Percentiles rank a stretch among this genome's conserved stretches.
Conservation (phyloP, 1,284 basidiomycete genomes). For the Malassezia sp. region DNA sequence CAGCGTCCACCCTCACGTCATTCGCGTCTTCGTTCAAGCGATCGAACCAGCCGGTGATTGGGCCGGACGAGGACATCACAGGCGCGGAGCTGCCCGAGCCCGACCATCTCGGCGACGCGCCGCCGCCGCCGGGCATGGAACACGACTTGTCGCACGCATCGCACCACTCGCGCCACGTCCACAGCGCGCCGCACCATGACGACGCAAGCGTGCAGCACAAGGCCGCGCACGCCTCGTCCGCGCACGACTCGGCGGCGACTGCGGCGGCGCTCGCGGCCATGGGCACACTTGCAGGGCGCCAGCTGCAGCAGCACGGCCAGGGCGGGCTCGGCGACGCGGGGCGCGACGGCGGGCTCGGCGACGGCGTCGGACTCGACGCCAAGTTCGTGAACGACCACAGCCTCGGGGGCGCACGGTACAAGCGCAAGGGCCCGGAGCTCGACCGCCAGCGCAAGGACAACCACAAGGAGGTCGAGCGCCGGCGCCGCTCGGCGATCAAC, state of each 20-base stretch:
- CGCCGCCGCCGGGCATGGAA: slow-evolving; percentile 21
- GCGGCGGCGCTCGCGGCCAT: slow-evolving; percentile 34
- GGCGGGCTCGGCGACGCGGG: slow-evolving; percentile 3
- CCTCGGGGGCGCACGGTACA: slow-evolving; percentile 13
- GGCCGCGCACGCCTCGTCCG: slow-evolving; percentile 9
- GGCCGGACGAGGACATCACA: slow-evolving; percentile 12
- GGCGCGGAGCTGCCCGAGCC: slow-evolving; percentile 1
- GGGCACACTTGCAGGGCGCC: slow-evolving; percentile 26
- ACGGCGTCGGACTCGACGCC: slow-evolving; percentile 12
- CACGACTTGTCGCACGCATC: slow-evolving; percentile 7
- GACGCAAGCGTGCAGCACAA: no score
- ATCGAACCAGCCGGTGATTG: slow-evolving; percentile 10
- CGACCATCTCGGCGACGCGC: slow-evolving; percentile 17
- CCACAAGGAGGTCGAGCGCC: slow-evolving; percentile 83
- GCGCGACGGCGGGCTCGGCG: slow-evolving; percentile 15
- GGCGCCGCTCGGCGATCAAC: slow-evolving; percentile 84
- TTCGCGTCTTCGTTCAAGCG: slow-evolving; percentile 37
- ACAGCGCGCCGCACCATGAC: slow-evolving; percentile 4
- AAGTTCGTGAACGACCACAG: slow-evolving; percentile 22
- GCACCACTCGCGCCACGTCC: slow-evolving; percentile 7
- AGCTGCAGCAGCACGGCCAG: slow-evolving; percentile 12
- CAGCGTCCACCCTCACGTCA: slow-evolving; percentile 32
- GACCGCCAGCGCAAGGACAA: slow-evolving; percentile 40
- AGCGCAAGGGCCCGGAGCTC: slow-evolving; percentile 27
- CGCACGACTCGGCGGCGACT: slow-evolving; percentile 25